These are phyloP conservation scores for Alternaria sp. DNA, from an alignment of 2,329 filamentous ascomycete species.

Conservation along the genomic window DNA sequence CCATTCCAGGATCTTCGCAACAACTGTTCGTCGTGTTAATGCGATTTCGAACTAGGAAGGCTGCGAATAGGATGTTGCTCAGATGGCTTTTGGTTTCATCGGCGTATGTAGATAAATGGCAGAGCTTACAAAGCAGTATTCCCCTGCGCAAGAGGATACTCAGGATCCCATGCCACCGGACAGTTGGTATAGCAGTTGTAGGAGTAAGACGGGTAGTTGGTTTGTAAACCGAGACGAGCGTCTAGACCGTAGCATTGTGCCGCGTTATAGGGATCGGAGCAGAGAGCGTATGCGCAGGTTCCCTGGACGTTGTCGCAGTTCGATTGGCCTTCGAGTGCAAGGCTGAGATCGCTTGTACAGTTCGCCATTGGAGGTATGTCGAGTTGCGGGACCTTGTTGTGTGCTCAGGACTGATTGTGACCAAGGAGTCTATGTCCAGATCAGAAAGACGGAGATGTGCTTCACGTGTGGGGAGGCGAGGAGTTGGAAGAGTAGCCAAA, in stretches of 20 bases:
- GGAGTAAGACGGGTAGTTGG: neutral
- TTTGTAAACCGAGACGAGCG: neutral
- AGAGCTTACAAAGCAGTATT: neutral
- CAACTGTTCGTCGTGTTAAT: neutral
- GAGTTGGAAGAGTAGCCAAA: neutral
- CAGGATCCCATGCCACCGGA: neutral
- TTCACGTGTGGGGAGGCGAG: neutral
- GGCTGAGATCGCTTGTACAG: neutral
- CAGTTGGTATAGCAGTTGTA: neutral
- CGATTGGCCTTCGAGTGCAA: neutral
- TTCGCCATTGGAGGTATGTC: neutral
- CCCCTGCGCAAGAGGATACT: neutral
- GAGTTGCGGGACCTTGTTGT: neutral
- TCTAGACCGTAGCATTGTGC: neutral
- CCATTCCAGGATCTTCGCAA: neutral
- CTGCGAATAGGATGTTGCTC: neutral
- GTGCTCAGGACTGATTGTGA: neutral
- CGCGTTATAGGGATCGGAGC: neutral
- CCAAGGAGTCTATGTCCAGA: fast-evolving
- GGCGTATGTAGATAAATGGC: fast-evolving
- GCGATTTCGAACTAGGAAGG: neutral
- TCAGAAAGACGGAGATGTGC: neutral
- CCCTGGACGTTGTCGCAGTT: neutral
- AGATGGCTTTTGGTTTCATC: neutral
- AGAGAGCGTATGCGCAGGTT: neutral